Base-by-base conservation (phyloP, 306 rosid genomes). In the Cucurbita moschata region DNA sequence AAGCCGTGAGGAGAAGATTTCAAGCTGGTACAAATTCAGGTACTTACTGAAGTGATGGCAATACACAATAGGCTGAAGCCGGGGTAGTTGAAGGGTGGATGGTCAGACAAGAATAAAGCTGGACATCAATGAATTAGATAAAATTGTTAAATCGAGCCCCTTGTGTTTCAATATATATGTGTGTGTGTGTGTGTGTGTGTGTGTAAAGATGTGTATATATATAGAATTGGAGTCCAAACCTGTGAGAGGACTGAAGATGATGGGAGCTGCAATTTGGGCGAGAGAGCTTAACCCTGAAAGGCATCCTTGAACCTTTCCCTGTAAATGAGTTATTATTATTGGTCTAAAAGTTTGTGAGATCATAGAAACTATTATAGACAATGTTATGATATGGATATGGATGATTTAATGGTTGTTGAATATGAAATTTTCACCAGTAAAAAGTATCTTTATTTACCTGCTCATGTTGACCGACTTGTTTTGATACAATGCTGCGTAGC, bases 271-370 rank as follows among this genome's bases (percentile, higher is more conserved):
- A 68, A 90, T 90, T 83, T 80, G 85, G 66, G 96, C 97, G 5
- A 86, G 67, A 49, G 97, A 90, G 67, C 86, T 81, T 71, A 93
- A 71, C 80, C 96, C 97, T 61, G 94, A 81, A 75, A 94, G 84
- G 67, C 96, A 87, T 75, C 98, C 98, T 85, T 87, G 98, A 79
- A 86, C 87, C 89, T 86, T 90, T 15, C 97, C 98, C 97, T 93
- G 78, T 26, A 43, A 70, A 71, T 61, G 40, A 61, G 70, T 44
- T 47, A 73, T 72, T 59, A 59, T 58, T 40, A n/a, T 1, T 26
- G 26, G 26, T 1, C 26, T 26, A 26, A 1, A 26, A 26, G 26
- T 26, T 26, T 26, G 26, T 26, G 26, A 26, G 26, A 26, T 26
- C 26, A 26, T 30, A 30, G 35, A 30, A 15, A 81, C 13, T 49